Evolutionary conservation across 768 basidiomycete species (phyloP).

Genomic region (Exsudoporus frostii): DNA sequence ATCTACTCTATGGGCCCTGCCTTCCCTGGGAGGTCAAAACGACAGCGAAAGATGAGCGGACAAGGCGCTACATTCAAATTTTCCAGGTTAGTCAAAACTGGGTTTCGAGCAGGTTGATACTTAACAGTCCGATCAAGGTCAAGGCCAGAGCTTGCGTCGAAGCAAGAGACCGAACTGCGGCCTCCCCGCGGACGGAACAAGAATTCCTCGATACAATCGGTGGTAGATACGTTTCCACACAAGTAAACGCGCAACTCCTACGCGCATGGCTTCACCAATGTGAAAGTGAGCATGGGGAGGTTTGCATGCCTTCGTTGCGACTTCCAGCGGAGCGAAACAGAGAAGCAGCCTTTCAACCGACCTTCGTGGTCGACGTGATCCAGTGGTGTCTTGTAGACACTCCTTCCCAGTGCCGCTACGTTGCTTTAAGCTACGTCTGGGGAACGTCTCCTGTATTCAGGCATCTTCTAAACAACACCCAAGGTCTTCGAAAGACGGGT

Average conservation of each 20-base stretch:
- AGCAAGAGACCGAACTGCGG: neutral
- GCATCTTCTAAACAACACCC: conserved; percentile 6
- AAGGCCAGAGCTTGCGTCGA: neutral
- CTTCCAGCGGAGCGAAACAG: neutral
- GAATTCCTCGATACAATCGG: conserved; percentile 2
- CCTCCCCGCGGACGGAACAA: neutral
- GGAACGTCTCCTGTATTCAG: conserved; percentile 9
- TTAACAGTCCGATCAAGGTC: neutral
- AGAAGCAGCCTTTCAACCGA: neutral
- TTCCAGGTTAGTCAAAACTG: conserved; percentile 1
- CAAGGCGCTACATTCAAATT: neutral
- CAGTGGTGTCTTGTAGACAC: conserved; percentile 16
- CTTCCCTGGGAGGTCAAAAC: conserved; percentile 12
- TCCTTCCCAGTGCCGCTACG: conserved; percentile 22
- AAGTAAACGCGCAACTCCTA: conserved; percentile 6
- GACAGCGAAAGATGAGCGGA: neutral
- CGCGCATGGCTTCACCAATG: conserved; percentile 12
- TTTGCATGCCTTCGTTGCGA: conserved; percentile 2
- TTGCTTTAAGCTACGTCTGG: conserved; percentile 25
- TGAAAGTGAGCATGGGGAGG: conserved; percentile 9
- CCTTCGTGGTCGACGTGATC: conserved; percentile 15
- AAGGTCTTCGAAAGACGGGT: neutral
- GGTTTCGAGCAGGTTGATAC: neutral
- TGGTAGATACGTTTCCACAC: conserved; percentile 5
- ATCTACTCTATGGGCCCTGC: neutral